Conservation (phyloP, 148 eudicot genomes). For the Vaccinium myrtillus region DNA sequence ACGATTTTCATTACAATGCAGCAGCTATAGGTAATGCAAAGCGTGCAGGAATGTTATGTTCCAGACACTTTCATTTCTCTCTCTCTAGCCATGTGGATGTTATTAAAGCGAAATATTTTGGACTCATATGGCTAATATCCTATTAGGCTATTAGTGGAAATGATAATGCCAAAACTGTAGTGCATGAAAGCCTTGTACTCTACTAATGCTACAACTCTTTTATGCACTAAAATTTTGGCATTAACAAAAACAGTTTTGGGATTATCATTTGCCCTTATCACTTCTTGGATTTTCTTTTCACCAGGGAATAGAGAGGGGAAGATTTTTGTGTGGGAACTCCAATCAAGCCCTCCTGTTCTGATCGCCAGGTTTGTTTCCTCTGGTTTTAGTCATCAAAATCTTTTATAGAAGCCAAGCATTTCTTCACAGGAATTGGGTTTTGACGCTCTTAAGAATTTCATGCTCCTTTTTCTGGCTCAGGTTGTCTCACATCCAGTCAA, state of each 20-base stretch:
- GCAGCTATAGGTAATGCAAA: slow-evolving; percentile 70
- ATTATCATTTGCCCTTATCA: background rate
- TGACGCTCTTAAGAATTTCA: background rate
- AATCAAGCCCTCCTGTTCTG: slow-evolving; percentile 88
- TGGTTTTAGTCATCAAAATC: background rate
- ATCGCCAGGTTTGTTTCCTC: slow-evolving; percentile 61
- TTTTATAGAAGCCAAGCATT: background rate
- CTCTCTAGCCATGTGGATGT: too few relatives aligned
- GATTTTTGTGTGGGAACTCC: slow-evolving; percentile 92
- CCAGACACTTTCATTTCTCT: background rate
- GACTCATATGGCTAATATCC: background rate
- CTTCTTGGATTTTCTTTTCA: slow-evolving; percentile 11
- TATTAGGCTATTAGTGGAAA: background rate
- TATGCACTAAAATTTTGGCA: too few relatives aligned
- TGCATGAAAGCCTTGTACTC: too few relatives aligned
- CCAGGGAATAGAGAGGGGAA: slow-evolving; percentile 96
- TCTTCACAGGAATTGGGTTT: background rate
- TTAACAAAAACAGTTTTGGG: too few relatives aligned
- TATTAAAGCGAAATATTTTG: background rate
- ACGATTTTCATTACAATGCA: slow-evolving; percentile 77
- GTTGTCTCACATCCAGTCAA: slow-evolving; percentile 74
- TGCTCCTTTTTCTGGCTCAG: slow-evolving; percentile 31
- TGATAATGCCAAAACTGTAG: too few relatives aligned
- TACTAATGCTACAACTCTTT: too few relatives aligned
- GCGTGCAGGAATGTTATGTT: background rate